These are phyloP conservation scores for Penicillium hordei DNA, from an alignment of 2,329 filamentous ascomycete species.

Conservation along the genomic window DNA sequence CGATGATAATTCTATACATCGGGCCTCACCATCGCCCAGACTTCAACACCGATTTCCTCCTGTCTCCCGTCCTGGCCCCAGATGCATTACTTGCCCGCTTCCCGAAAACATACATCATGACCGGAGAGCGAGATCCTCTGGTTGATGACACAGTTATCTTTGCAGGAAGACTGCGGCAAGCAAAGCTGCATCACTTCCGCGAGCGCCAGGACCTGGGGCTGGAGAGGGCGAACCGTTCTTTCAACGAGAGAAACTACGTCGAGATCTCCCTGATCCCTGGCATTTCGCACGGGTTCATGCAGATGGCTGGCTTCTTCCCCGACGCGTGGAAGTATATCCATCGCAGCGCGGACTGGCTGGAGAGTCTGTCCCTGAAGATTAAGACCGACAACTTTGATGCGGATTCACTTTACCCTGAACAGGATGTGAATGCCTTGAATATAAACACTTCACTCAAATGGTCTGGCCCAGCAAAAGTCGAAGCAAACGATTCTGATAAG, in stretches of 20 bases:
- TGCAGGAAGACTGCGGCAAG: constrained; percentile 79
- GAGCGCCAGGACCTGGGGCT: constrained; percentile 58
- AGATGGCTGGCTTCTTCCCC: constrained; percentile 84
- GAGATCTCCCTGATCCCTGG: constrained; percentile 85
- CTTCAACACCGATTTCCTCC: constrained; percentile 84
- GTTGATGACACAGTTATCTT: constrained; percentile 98
- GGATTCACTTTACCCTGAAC: constrained; percentile 16
- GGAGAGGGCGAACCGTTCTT: constrained; percentile 55
- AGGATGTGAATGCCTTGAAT: neutral
- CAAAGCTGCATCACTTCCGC: constrained; percentile 61
- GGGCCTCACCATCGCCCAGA: constrained; percentile 91
- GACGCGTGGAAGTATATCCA: constrained; percentile 87
- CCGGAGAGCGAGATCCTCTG: constrained; percentile 89
- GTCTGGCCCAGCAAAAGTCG: neutral
- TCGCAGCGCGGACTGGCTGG: constrained; percentile 76
- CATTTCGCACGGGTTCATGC: constrained; percentile 89
- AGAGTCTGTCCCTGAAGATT: constrained; percentile 62
- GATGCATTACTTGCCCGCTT: constrained; percentile 81
- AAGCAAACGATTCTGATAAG: constrained; percentile 14
- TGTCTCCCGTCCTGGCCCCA: constrained; percentile 86
- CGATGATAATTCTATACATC: constrained; percentile 98
- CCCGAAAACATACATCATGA: constrained; percentile 90
- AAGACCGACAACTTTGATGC: constrained; percentile 22
- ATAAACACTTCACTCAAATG: neutral
- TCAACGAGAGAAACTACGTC: constrained; percentile 71